Evolutionary conservation across 805 yeast species (phyloP), one percentile per base, ranked within the genome.

Genomic region (Kuraishia cidri): DNA sequence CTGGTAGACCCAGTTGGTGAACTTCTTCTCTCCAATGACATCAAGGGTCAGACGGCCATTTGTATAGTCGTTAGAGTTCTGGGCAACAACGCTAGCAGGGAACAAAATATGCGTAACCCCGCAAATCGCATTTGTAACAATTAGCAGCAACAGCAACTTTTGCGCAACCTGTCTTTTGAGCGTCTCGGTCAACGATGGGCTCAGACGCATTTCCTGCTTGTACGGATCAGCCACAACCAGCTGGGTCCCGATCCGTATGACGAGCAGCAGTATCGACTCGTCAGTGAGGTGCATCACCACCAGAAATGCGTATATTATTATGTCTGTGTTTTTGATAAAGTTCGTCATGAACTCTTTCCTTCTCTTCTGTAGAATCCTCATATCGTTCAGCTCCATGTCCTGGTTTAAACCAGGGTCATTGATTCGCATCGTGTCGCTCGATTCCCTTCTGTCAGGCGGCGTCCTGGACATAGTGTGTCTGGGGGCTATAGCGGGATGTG

Each of bases 21-120:
- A 52, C 27, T 39, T 35, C 8, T 36, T 18, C 30, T 72, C 77
- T 0, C 79, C 79, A 15, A 71, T 62, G 13, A 69, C 41, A 38
- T 67, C 70, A 17, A 70, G 31, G 3, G 61, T 43, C 13, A 62
- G 36, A n/a, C 56, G 44, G 1, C 73, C 72, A 39, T 60, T 50
- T 2, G 48, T 47, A 24, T 51, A 50, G 1, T 20, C 29, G 28
- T 7, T 35, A 31, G 1, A 47, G 46, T 15, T 44, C 43, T 18
- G 46, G 49, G 26, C 23, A 10, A 37, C 17, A 2, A 30, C 40
- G n/a, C 31, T 30, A 10, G 48, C 48, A 6, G 57, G 56, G 8
- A 54, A 52, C 2, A 58, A 18, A n/a, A 66, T 37, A 37, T 69
- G 66, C 4, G 53, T 38, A 3, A 60, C 39, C 9, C 62, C 41